Evolutionary conservation across 805 yeast species (phyloP).

Genomic region (Candida saitoana): DNA sequence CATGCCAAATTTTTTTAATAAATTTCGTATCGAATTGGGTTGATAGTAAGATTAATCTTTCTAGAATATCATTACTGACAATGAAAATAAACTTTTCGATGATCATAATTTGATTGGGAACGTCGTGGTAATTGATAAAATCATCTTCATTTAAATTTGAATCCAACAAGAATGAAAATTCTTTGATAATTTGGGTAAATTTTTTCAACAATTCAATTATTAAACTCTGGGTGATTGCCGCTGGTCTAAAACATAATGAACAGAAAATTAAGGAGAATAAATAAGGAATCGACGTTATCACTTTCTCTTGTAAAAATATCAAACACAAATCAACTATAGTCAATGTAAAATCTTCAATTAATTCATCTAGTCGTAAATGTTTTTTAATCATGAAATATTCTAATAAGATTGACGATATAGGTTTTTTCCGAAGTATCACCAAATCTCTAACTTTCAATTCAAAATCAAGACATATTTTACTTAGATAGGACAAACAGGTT

Average conservation of each 20-base stretch:
- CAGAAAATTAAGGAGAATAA: conserved; percentile 54
- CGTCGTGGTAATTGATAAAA: conserved; percentile 23
- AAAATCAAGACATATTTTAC: conserved; percentile 26
- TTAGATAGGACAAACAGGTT: conserved; percentile 27
- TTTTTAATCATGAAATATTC: conserved; percentile 43
- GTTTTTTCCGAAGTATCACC: conserved; percentile 22
- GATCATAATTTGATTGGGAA: conserved; percentile 26
- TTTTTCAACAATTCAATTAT: conserved; percentile 14
- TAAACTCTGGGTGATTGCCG: conserved; percentile 46
- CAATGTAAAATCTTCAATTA: conserved; percentile 39
- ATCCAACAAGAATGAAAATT: conserved; percentile 24
- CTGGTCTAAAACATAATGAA: conserved; percentile 54
- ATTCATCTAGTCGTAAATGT: conserved; percentile 46
- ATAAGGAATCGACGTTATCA: conserved; percentile 52
- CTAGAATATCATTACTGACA: conserved; percentile 55
- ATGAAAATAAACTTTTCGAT: conserved; percentile 49
- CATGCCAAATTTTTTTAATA: conserved; percentile 20
- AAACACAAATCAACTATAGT: conserved; percentile 27
- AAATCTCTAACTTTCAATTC: conserved; percentile 16
- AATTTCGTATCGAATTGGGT: conserved; percentile 20
- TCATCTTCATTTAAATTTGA: conserved; percentile 24
- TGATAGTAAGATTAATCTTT: conserved; percentile 34
- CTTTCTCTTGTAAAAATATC: conserved; percentile 19
- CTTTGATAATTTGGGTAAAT: conserved; percentile 15
- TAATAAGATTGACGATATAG: conserved; percentile 34